Evolutionary conservation across 2,329 filamentous ascomycete species (phyloP).

Genomic region (Monilinia polystroma): DNA sequence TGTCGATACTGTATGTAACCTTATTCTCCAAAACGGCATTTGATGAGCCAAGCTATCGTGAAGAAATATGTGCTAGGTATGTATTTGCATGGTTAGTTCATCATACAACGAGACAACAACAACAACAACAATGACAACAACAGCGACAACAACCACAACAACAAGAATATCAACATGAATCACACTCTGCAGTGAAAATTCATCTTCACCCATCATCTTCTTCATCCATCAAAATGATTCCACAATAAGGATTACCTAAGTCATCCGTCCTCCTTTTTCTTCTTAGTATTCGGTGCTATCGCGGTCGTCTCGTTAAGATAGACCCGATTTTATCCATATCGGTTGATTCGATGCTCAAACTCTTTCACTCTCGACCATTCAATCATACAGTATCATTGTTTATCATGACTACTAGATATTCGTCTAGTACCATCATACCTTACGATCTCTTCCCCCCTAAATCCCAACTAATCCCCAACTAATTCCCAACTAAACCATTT

Average conservation of each 20-base stretch:
- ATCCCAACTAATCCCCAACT: too few relatives aligned
- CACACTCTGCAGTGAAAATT: neutral
- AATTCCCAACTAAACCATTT: neutral
- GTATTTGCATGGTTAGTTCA: too few relatives aligned
- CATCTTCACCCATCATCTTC: neutral
- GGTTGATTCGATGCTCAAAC: neutral
- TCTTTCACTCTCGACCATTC: constrained; percentile 10
- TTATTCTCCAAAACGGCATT: constrained; percentile 5
- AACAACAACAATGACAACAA: too few relatives aligned
- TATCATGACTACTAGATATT: neutral
- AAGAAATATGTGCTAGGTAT: too few relatives aligned
- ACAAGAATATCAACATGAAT: neutral
- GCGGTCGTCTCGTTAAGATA: constrained; percentile 13
- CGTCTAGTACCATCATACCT: too few relatives aligned
- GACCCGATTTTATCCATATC: constrained; percentile 22
- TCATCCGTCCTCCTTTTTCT: too few relatives aligned
- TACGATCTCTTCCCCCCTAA: too few relatives aligned
- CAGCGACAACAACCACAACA: neutral
- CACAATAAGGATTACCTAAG: neutral
- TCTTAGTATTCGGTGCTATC: constrained; percentile 20
- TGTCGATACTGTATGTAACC: neutral
- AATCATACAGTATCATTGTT: neutral
- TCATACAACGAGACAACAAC: neutral
- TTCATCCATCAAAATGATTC: neutral
- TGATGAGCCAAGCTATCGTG: neutral